Evolutionary conservation across 805 yeast species (phyloP), one percentile per base, ranked within the genome.

Genomic region (Metschnikowia cerradonensis): DNA sequence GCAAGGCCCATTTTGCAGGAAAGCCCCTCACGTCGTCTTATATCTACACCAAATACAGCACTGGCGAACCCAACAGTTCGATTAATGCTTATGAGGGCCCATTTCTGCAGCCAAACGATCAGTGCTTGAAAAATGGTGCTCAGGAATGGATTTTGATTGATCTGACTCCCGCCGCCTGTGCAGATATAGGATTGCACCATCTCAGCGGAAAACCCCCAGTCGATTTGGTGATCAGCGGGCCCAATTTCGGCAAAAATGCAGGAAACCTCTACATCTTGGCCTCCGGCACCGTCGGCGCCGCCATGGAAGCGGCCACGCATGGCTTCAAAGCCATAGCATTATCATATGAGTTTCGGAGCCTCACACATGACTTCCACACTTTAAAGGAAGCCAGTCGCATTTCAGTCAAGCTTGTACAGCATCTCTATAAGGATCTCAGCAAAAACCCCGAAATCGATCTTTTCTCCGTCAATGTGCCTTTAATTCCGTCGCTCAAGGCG

Each of bases 211-310:
- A 77, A 42, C 79, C 78, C 3, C 85, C 86, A 1, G 81, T 91
- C 20, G 97, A 94, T 67, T 71, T 92, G 52, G 97, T 94, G 4
- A 67, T 94, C 20, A 87, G 96, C 49, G 99, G 99, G 0, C 99
- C 99, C 6, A 94, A 94, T 65, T 92, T 86, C 58, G 99, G 99
- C 20, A 82, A 96, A 63, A 94, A 94, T 67, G 84, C 96, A 1
- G 82, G 92, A 22, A 90, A 95, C 5, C 80, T 92, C 41, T 94
- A 90, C 67, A 87, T 90, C 49, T 78, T 94, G 60, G 83, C 97
- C 4, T 85, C 95, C 58, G 99, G 99, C 13, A 94, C 99, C 2
- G 85, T 94, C 15, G 99, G 99, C 23, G 98, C 96, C 3, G 94
- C 97, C 0, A 80, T 91, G 90, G 99, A 94, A 70, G 95, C 91